Evolutionary conservation across 2,329 filamentous ascomycete species (phyloP).

Genomic region (Beauveria asiatica): DNA sequence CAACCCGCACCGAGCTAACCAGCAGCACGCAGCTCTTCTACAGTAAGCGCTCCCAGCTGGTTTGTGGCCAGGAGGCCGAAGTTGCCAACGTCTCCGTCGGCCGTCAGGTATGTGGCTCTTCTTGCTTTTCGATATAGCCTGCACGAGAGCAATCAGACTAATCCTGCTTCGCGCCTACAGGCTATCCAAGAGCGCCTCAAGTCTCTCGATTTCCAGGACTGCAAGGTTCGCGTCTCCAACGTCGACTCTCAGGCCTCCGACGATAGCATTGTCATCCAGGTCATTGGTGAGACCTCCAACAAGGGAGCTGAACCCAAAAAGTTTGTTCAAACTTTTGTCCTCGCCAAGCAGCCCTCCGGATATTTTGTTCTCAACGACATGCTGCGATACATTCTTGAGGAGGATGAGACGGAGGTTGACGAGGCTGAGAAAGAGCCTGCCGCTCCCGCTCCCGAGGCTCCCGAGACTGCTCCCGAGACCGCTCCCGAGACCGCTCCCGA

Average conservation of each 20-base stretch:
- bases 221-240: slow-evolving; percentile 96
- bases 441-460: slow-evolving; percentile 21
- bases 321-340: slow-evolving; percentile 95
- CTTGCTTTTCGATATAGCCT: neutral
- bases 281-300: slow-evolving; percentile 97
- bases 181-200: slow-evolving; percentile 92
- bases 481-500: slow-evolving; percentile 19
- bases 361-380: slow-evolving; percentile 99
- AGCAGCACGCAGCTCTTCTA: slow-evolving; percentile 65
- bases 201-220: slow-evolving; percentile 87
- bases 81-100: slow-evolving; percentile 79
- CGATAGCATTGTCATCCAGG: slow-evolving; percentile 92
- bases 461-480: slow-evolving; percentile 23
- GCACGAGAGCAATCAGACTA: neutral
- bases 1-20: neutral
- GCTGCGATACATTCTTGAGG: slow-evolving; percentile 84
- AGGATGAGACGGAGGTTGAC: slow-evolving; percentile 62
- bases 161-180: slow-evolving; percentile 33
- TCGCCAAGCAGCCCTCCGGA: slow-evolving; percentile 89
- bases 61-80: slow-evolving; percentile 86
- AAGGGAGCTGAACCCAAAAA: slow-evolving; percentile 86
- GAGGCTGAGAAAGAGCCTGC: slow-evolving; percentile 26
- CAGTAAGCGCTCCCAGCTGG: slow-evolving; percentile 90
- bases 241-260: slow-evolving; percentile 92
- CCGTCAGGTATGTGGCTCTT: slow-evolving; percentile 54